phyloP scores from a whole-genome alignment of 2,329 filamentous ascomycete genomes.

The Ceratocystis cacaofunesta region DNA sequence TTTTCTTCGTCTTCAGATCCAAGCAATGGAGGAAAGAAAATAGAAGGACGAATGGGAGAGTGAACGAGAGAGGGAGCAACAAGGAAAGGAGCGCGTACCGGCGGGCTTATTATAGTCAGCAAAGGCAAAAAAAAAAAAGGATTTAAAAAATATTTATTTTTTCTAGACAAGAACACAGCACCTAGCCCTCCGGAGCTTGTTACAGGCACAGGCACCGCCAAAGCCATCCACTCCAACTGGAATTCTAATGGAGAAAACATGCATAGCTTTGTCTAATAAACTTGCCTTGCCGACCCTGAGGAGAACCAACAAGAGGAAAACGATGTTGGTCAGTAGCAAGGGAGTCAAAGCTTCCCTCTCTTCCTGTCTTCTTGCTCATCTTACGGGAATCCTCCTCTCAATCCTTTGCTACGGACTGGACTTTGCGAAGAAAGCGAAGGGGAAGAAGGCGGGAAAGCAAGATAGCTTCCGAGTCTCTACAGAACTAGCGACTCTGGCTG shows the following conservation, averaged over 20 bases:
- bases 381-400: slow-evolving; percentile 1
- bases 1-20: not conserved
- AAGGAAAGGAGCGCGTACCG: not conserved
- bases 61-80: not conserved
- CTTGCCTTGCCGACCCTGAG: not conserved
- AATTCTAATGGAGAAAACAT: not conserved
- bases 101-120: not conserved
- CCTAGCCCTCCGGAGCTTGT: too few relatives aligned
- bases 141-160: slow-evolving; percentile 4
- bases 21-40: not conserved
- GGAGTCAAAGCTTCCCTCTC: slow-evolving; percentile 5
- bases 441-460: not conserved
- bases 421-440: not conserved
- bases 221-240: not conserved
- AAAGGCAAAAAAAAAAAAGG: slow-evolving; percentile 6
- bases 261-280: not conserved
- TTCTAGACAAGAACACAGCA: too few relatives aligned
- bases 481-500: too few relatives aligned
- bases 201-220: too few relatives aligned
- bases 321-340: not conserved
- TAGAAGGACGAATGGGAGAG: not conserved
- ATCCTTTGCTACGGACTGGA: not conserved
- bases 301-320: not conserved
- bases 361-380: not conserved
- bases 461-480: not conserved